Conservation (phyloP, 768 basidiomycete genomes). For the Macrolepiota fuliginosa region DNA sequence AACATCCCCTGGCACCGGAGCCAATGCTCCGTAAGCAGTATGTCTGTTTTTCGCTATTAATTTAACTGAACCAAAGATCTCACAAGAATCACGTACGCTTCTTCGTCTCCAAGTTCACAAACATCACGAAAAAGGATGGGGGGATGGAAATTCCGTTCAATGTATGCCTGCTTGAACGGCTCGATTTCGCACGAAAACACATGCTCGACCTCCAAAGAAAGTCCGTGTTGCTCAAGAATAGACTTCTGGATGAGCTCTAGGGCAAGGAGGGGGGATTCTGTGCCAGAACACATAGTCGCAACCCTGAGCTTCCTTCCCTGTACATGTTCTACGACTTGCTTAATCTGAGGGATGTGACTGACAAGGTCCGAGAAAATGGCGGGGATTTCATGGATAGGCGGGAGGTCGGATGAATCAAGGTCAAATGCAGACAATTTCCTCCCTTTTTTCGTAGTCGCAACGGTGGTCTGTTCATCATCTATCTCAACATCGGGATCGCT, state of each 20-base stretch:
- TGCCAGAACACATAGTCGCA: slow-evolving; percentile 97
- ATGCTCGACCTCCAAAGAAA: slow-evolving; percentile 77
- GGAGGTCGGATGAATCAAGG: slow-evolving; percentile 63
- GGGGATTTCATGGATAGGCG: slow-evolving; percentile 71
- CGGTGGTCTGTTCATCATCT: slow-evolving; percentile 24
- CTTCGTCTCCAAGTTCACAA: slow-evolving; percentile 75
- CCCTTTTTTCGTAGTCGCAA: slow-evolving; percentile 26
- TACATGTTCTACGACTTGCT: slow-evolving; percentile 61
- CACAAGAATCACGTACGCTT: slow-evolving; percentile 57
- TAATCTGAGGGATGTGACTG: slow-evolving; percentile 60
- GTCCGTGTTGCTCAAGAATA: slow-evolving; percentile 62
- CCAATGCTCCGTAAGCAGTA: slow-evolving; percentile 88
- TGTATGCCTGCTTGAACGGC: slow-evolving; percentile 97
- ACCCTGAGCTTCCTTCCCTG: slow-evolving; percentile 84
- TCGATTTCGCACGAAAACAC: slow-evolving; percentile 98
- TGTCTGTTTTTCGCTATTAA: slow-evolving; percentile 45
- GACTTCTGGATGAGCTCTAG: slow-evolving; percentile 80
- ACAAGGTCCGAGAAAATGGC: slow-evolving; percentile 79
- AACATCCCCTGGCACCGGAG: slow-evolving; percentile 84
- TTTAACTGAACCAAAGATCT: background rate
- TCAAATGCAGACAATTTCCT: slow-evolving; percentile 33
- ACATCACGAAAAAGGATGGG: slow-evolving; percentile 93
- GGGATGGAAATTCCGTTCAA: slow-evolving; percentile 93
- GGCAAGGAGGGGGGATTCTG: slow-evolving; percentile 91
- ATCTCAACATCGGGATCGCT: slow-evolving; percentile 33